Base-by-base conservation (phyloP, 2,329 filamentous ascomycete genomes). In the Fusarium sp. region DNA sequence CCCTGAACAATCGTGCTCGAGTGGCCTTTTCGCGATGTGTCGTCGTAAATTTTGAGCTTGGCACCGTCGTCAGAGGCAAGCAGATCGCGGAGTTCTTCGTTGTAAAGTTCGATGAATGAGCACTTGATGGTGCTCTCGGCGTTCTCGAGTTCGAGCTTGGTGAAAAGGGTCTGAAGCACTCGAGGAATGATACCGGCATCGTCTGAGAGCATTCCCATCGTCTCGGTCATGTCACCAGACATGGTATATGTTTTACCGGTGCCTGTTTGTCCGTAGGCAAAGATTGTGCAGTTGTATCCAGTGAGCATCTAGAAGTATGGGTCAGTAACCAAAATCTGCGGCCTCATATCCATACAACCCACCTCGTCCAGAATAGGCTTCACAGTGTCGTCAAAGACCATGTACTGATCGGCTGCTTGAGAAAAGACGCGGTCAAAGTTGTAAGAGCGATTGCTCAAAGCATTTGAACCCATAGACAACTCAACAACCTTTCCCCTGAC, bases 201-300 rank as follows among this genome's bases (percentile, higher is more conserved):
- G 77, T 98, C 96, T 2, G 95, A 95, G 16, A 97, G 85, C 64
- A 97, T 90, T 3, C 95, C 94, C 40, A 94, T 81, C 0, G 90
- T 93, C 74, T 98, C 93, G 16, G 88, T 93, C 89, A 99, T 98
- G 79, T 99, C 95, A 58, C 96, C 96, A 1, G 95, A 97, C 96
- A 99, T 99, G 25, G 96, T 99, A 81, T 99, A 99, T 16, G 96
- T 99, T 81, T 99, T 99, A 74, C 96, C 96, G 0, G 96, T 99
- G 46, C 96, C 96, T 1, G 96, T 99, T 80, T 99, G 96, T 27
- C 96, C 96, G 79, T 99, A 99, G 34, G 96, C 96, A 76, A 99
- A 99, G 65, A 99, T 97, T 7, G 96, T 99, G 82, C 96, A 99
- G 80, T 99, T 99, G 83, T 93, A 98, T 55, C 96, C 96, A 25